A percentile compares a stretch with the other conserved stretches of the same genome.
Evolutionary conservation across 371 early-diverging fungal species (phyloP).

Genomic region (Mucor irregularis): DNA sequence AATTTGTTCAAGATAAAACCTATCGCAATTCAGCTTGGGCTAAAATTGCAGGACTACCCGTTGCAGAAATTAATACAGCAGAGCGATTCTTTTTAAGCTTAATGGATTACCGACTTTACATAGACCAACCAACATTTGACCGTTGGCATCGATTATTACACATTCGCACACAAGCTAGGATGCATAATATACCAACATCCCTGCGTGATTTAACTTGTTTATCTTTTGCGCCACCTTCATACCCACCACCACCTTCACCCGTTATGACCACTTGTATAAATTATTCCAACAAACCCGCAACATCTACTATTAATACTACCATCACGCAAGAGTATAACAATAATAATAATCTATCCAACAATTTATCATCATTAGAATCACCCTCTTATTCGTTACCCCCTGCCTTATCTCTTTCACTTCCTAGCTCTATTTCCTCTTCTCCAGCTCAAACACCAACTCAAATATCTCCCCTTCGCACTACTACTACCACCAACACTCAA

Average conservation of each 20-base stretch:
- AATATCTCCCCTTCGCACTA: constrained; percentile 33
- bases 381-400: constrained; percentile 21
- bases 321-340: too few species aligned
- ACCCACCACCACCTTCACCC: neutral
- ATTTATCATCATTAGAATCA: too few species aligned
- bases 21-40: constrained; percentile 84
- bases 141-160: constrained; percentile 46
- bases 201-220: constrained; percentile 16
- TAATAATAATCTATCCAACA: too few species aligned
- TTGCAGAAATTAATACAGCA: constrained; percentile 71
- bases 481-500: neutral
- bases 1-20: constrained; percentile 77
- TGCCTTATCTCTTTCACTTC: constrained; percentile 32
- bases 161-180: constrained; percentile 39
- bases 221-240: constrained; percentile 8
- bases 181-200: constrained; percentile 14
- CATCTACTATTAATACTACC: neutral
- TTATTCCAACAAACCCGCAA: constrained; percentile 7
- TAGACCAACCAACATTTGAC: constrained; percentile 60
- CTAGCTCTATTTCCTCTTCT: constrained; percentile 45
- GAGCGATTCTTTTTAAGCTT: constrained; percentile 73
- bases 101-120: constrained; percentile 74
- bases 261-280: too few species aligned
- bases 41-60: constrained; percentile 75
- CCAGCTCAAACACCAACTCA: constrained; percentile 48